Evolutionary conservation across 176 grass and related monocot species (phyloP).

Genomic region (Neostapfia colusana): DNA sequence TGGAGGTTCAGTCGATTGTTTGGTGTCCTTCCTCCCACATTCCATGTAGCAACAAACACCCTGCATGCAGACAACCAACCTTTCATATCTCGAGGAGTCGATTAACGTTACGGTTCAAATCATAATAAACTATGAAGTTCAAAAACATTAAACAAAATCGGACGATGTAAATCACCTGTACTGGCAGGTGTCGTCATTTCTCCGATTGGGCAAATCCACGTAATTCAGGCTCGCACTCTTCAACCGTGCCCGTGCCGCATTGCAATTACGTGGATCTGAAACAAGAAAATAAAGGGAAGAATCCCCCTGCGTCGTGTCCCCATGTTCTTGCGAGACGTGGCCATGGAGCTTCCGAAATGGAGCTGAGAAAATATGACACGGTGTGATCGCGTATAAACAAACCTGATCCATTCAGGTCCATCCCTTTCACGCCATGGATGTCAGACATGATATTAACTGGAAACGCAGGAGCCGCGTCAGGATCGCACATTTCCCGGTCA

Average conservation of each 20-base stretch:
- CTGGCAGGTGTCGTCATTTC: constrained; percentile 17
- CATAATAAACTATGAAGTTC: not conserved
- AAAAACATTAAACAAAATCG: not conserved
- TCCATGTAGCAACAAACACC: constrained; percentile 82
- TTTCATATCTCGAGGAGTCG: not conserved
- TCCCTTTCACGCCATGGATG: constrained; percentile 68
- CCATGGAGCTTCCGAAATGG: not conserved
- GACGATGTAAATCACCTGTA: constrained; percentile 30
- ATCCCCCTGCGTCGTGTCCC: not conserved
- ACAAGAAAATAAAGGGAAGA: not conserved
- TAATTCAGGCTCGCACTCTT: constrained; percentile 45
- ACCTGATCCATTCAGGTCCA: constrained; percentile 39
- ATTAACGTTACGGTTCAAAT: too few species aligned
- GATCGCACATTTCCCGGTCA: not conserved
- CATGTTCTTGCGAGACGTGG: not conserved
- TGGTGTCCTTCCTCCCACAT: constrained; percentile 77
- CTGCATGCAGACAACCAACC: constrained; percentile 15
- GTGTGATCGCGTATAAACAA: not conserved
- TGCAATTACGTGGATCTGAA: constrained; percentile 55
- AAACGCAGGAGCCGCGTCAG: too few species aligned
- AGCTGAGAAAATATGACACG: not conserved
- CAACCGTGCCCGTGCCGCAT: constrained; percentile 34
- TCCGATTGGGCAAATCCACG: constrained; percentile 20
- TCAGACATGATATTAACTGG: constrained; percentile 34
- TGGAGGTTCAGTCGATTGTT: constrained; percentile 49